These are phyloP conservation scores for Saccharomyces kudriavzevii DNA, from an alignment of 805 yeast genomes.

Conservation along the genomic window DNA sequence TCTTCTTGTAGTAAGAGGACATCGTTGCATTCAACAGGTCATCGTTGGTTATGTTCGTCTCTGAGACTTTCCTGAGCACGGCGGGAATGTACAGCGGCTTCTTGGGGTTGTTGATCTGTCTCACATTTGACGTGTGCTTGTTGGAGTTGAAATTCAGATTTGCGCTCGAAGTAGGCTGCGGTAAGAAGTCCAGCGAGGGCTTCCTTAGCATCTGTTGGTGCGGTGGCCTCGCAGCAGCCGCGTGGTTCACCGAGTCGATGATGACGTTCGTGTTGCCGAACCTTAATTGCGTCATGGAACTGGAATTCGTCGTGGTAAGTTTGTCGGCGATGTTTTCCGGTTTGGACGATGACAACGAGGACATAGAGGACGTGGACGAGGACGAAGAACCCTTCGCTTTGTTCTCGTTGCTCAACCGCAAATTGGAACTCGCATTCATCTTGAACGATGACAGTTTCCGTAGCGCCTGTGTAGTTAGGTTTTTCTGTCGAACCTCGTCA, in stretches of 20 bases:
- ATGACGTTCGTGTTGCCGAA: constrained; percentile 27
- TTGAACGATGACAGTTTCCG: constrained; percentile 30
- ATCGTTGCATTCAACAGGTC: constrained; percentile 30
- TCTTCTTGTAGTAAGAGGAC: constrained; percentile 2
- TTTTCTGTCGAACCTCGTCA: constrained; percentile 26
- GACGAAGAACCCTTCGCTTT: not conserved
- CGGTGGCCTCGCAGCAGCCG: not conserved
- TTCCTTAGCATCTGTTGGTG: constrained; percentile 4
- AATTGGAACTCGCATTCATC: constrained; percentile 1
- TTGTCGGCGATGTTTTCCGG: constrained; percentile 1
- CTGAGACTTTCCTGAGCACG: constrained; percentile 53
- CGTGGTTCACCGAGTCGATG: constrained; percentile 18
- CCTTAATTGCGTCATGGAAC: constrained; percentile 18
- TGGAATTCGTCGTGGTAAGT: constrained; percentile 3
- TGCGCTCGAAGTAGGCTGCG: constrained; percentile 9
- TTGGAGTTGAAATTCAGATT: not conserved
- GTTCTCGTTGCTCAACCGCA: not conserved
- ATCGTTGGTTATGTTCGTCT: constrained; percentile 37
- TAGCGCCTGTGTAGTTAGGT: constrained; percentile 35
- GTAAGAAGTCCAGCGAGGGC: constrained; percentile 15
- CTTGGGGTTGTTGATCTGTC: constrained; percentile 71
- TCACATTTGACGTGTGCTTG: constrained; percentile 28
- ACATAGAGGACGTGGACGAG: not conserved
- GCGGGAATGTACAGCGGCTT: constrained; percentile 89
- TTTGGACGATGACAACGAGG: not conserved